phyloP scores from a whole-genome alignment of 768 basidiomycete species.

The Pleurotus eryngii region DNA sequence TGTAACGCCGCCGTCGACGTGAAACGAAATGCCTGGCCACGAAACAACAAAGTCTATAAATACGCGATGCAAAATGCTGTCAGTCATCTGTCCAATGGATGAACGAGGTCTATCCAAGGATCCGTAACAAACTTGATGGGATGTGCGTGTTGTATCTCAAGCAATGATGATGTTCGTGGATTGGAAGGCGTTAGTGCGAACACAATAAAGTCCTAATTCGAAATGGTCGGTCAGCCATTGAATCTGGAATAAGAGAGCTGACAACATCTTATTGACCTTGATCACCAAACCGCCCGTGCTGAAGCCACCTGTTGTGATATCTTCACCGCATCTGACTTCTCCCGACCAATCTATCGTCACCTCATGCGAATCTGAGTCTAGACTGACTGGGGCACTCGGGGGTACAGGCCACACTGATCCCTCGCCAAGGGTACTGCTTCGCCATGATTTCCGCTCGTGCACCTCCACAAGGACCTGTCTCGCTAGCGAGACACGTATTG shows the following conservation, averaged over 20 bases:
- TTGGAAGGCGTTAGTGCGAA: slow-evolving; percentile 41
- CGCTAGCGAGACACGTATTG: slow-evolving; percentile 49
- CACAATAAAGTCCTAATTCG: slow-evolving; percentile 58
- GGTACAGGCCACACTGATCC: slow-evolving; percentile 46
- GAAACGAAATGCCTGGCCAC: no score
- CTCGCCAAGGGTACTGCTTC: slow-evolving; percentile 42
- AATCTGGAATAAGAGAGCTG: background rate
- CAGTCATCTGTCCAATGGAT: slow-evolving; percentile 8
- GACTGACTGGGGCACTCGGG: slow-evolving; percentile 23
- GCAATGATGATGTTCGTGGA: slow-evolving; percentile 31
- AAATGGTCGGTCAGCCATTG: background rate
- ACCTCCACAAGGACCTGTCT: slow-evolving; percentile 44
- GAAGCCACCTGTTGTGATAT: slow-evolving; percentile 45
- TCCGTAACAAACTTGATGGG: slow-evolving; percentile 62
- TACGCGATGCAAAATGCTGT: background rate
- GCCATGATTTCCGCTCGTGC: slow-evolving; percentile 31
- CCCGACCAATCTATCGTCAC: slow-evolving; percentile 57
- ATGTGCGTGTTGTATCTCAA: slow-evolving; percentile 39
- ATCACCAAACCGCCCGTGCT: slow-evolving; percentile 37
- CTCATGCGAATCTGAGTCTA: background rate
- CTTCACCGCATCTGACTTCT: slow-evolving; percentile 34
- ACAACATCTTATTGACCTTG: slow-evolving; percentile 28
- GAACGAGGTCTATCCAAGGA: slow-evolving; percentile 28
- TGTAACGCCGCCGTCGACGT: no score
- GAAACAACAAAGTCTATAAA: background rate